A percentile compares a stretch with the other conserved stretches of the same genome.
phyloP scores from a whole-genome alignment of 345 rosid species.

The Brassica rapa region DNA sequence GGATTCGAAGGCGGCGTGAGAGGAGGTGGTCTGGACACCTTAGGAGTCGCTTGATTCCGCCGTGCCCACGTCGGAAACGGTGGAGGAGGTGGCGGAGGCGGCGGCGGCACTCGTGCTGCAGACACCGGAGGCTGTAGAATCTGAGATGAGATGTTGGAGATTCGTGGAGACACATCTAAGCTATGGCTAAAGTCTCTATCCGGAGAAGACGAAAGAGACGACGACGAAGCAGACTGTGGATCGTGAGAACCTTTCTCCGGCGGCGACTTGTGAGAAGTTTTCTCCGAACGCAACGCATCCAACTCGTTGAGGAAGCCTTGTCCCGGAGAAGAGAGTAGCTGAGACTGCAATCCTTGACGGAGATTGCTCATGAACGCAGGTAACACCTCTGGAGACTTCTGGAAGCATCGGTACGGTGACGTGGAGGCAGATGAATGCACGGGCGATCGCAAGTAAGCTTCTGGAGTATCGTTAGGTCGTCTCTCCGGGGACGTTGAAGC shows the following conservation, averaged over 20 bases:
- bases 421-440: slow-evolving; percentile 48
- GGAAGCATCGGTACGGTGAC: slow-evolving; percentile 42
- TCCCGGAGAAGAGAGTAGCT: slow-evolving; percentile 40
- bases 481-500: slow-evolving; percentile 48
- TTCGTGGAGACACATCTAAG: slow-evolving; percentile 44
- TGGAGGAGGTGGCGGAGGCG: slow-evolving; percentile 42
- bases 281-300: slow-evolving; percentile 45
- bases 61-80: slow-evolving; percentile 38
- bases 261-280: slow-evolving; percentile 36
- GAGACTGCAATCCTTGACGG: slow-evolving; percentile 43
- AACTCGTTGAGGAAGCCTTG: slow-evolving; percentile 40
- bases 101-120: slow-evolving; percentile 12
- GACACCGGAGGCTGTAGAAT: slow-evolving; percentile 32
- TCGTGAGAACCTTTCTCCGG: slow-evolving; percentile 26
- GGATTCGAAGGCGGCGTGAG: slow-evolving; percentile 78
- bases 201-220: slow-evolving; percentile 46
- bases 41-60: slow-evolving; percentile 43
- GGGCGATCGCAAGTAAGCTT: slow-evolving; percentile 43
- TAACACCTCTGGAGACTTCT: slow-evolving; percentile 30
- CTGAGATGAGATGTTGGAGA: slow-evolving; percentile 38
- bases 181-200: slow-evolving; percentile 41
- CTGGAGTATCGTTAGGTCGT: slow-evolving; percentile 42
- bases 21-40: slow-evolving; percentile 51
- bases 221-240: slow-evolving; percentile 35
- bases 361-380: slow-evolving; percentile 39